Base-by-base conservation (phyloP, 768 basidiomycete genomes). In the Podaxis sp. region DNA sequence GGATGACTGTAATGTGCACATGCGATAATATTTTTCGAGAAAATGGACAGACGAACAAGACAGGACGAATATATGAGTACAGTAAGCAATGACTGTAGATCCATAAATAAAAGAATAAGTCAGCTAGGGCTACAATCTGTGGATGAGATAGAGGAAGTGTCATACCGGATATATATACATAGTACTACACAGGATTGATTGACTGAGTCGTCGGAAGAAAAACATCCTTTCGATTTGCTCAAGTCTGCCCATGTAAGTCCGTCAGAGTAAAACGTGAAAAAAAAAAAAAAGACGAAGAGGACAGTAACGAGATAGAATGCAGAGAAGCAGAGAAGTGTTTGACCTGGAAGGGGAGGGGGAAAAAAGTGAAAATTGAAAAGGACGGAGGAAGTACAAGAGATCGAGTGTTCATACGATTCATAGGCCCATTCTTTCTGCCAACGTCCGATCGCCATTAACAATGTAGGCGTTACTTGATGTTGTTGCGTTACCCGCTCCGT, bases 361-460 rank as follows among this genome's bases (percentile, higher is more conserved):
- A 57, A 42, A n/a, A 63, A 64, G 35, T 38, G 36, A 32, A 59
- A 36, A 48, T 47, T 32, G 14, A 46, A 27, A 38, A 64, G 35
- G 57, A 57, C 25, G 61, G 61, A 27, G 50, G 28, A 59, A 65
- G 25, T 62, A 50, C 57, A n/a, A 44, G 14, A 54, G 50, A 56
- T 25, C 48, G 35, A 40, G 25, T 25, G 47, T 55, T 50, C 42
- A 36, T 63, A 59, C 55, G 37, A 50, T 66, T 81, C 74, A 90
- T 46, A 91, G 79, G 72, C 91, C 91, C 87, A 93, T 82, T 69
- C 91, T 78, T 74, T 92, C 89, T 72, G 87, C 88, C 78, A 93
- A 85, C 79, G 91, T 90, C 83, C 90, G 90, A 78, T 89, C 87
- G 48, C 70, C 70, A 37, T 66, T 58, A 42, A 77, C 77, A 63